Percentiles rank a stretch among this genome's conserved stretches.
Evolutionary conservation across 73 alveolate genomes (phyloP).

Genomic region (Paramecium pentaurelia): DNA sequence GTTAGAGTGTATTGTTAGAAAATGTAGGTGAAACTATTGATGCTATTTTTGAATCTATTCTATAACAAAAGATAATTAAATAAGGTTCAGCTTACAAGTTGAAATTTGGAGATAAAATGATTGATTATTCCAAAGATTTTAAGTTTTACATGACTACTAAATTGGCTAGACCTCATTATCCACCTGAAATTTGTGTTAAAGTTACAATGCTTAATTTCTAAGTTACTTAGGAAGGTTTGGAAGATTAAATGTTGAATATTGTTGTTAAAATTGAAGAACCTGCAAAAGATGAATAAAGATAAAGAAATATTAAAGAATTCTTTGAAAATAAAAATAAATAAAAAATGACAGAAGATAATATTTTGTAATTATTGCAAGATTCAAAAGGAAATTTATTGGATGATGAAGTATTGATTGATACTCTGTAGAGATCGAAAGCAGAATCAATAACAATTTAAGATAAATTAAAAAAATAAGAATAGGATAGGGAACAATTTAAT

Average conservation of each 20-base stretch:
- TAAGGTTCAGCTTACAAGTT: slow-evolving; percentile 82
- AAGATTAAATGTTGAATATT: slow-evolving; percentile 73
- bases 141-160: slow-evolving; percentile 98
- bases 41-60: slow-evolving; percentile 92
- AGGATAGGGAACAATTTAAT: slow-evolving; percentile 66
- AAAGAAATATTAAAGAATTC: slow-evolving; percentile 72
- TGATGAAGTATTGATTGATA: slow-evolving; percentile 79
- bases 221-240: slow-evolving; percentile 97
- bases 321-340: slow-evolving; percentile 57
- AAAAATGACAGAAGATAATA: slow-evolving; percentile 62
- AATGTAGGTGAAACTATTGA: slow-evolving; percentile 95
- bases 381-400: slow-evolving; percentile 77
- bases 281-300: slow-evolving; percentile 67
- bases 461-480: slow-evolving; percentile 67
- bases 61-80: slow-evolving; percentile 87
- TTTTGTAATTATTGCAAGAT: slow-evolving; percentile 47
- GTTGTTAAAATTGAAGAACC: slow-evolving; percentile 67
- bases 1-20: slow-evolving; percentile 95
- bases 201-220: slow-evolving; percentile 98
- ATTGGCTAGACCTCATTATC: slow-evolving; percentile 98
- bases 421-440: slow-evolving; percentile 77
- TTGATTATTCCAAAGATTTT: slow-evolving; percentile 86
- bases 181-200: slow-evolving; percentile 99
- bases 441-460: slow-evolving; percentile 68
- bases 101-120: slow-evolving; percentile 87